Percentiles rank a stretch among this genome's conserved stretches.
phyloP scores from a whole-genome alignment of 208 protist genomes.

The Vickermania spadyakhi region DNA sequence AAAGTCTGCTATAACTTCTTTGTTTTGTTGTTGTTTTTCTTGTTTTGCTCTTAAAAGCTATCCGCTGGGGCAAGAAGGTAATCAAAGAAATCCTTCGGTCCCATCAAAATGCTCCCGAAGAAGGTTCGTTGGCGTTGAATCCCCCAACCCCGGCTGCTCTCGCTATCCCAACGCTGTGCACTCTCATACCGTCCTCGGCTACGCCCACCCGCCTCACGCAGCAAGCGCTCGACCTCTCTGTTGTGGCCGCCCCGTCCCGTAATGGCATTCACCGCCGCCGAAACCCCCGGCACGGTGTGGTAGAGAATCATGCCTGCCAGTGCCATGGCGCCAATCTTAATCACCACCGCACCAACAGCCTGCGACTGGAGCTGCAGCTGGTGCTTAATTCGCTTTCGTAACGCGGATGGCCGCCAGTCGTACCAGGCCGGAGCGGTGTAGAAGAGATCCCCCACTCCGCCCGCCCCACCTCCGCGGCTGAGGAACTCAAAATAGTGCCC shows the following conservation, averaged over 20 bases:
- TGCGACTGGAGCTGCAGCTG: constrained; percentile 47
- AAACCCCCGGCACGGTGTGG: constrained; percentile 14
- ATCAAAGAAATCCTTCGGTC: constrained; percentile 74
- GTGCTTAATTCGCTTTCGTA: constrained; percentile 52
- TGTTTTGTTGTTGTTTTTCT: not conserved
- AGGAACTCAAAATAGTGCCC: not conserved
- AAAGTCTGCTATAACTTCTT: no score
- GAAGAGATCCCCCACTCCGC: constrained; percentile 7
- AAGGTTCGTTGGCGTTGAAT: constrained; percentile 13
- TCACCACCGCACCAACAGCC: constrained; percentile 44
- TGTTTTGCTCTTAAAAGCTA: not conserved
- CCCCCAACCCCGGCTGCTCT: constrained; percentile 9
- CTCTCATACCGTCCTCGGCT: constrained; percentile 7
- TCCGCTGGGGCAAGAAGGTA: constrained; percentile 52
- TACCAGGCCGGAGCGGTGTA: constrained; percentile 66
- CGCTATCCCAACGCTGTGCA: constrained; percentile 6
- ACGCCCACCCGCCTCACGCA: not conserved
- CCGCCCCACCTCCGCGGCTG: constrained; percentile 2
- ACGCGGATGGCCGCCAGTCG: constrained; percentile 64
- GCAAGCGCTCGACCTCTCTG: not conserved
- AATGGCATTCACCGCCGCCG: constrained; percentile 7
- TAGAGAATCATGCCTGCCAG: constrained; percentile 37
- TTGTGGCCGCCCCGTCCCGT: constrained; percentile 1
- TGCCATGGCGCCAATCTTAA: constrained; percentile 41
- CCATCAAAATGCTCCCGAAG: constrained; percentile 53